Conservation (phyloP, 2,329 filamentous ascomycete species). For the Aureobasidium sp. region DNA sequence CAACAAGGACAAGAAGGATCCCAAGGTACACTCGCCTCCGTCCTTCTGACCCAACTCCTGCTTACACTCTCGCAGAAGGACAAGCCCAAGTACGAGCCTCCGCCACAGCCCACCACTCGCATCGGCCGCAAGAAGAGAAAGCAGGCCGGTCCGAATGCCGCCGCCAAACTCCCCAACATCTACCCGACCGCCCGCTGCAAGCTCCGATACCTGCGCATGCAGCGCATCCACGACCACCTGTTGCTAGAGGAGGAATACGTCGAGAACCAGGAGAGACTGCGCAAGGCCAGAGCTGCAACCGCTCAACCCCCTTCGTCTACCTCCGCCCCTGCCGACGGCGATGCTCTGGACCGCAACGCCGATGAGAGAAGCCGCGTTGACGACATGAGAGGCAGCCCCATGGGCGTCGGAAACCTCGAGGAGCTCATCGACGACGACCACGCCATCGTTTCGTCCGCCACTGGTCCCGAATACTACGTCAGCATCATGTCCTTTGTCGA, state of each 20-base stretch:
- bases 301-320: constrained; percentile 54
- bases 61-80: constrained; percentile 65
- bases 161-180: constrained; percentile 88
- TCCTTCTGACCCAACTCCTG: background rate
- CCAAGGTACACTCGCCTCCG: constrained; percentile 33
- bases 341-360: constrained; percentile 78
- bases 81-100: constrained; percentile 99
- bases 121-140: constrained; percentile 99
- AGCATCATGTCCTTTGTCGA: constrained; percentile 99
- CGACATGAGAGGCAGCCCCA: constrained; percentile 96
- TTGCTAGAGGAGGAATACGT: constrained; percentile 97
- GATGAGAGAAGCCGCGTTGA: constrained; percentile 93
- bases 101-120: constrained; percentile 90
- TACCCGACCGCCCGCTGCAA: constrained; percentile 97
- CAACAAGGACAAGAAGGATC: constrained; percentile 83
- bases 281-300: constrained; percentile 74
- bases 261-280: constrained; percentile 93
- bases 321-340: constrained; percentile 56
- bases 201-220: constrained; percentile 93
- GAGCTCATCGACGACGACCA: constrained; percentile 99
- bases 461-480: constrained; percentile 96
- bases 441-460: constrained; percentile 95
- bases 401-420: constrained; percentile 95
- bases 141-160: constrained; percentile 83
- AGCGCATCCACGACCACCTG: constrained; percentile 95